A percentile compares a stretch with the other conserved stretches of the same genome.
phyloP scores from a whole-genome alignment of 1,284 basidiomycete genomes.

The Kalmanozyma brasiliensis region DNA sequence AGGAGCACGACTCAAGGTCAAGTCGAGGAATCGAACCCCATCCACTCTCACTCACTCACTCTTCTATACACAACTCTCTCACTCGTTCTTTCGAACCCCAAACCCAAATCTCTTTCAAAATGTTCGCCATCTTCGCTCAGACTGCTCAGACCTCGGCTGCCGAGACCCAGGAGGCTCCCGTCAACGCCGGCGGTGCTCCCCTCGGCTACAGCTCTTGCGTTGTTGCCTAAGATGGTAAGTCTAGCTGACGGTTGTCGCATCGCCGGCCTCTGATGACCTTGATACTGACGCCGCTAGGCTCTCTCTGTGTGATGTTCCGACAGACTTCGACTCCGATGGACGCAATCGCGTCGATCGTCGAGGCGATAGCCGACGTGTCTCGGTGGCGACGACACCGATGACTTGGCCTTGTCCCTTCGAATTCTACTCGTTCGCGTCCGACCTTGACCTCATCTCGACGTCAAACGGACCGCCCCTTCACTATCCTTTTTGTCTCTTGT shows the following conservation, averaged over 20 bases:
- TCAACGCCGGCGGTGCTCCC: constrained; percentile 11
- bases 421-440: neutral
- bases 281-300: neutral
- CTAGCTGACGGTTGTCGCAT: too few species aligned
- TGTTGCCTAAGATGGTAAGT: constrained; percentile 15
- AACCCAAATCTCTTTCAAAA: constrained; percentile 12
- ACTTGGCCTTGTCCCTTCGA: neutral
- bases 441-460: neutral
- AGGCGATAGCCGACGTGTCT: constrained; percentile 20
- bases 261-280: too few species aligned
- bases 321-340: constrained; percentile 8
- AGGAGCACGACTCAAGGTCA: constrained; percentile 2
- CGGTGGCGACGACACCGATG: constrained; percentile 11
- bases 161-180: constrained; percentile 18
- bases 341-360: constrained; percentile 8
- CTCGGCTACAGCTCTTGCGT: constrained; percentile 30
- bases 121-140: constrained; percentile 42
- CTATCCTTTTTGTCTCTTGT: neutral
- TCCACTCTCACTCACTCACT: constrained; percentile 18
- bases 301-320: neutral
- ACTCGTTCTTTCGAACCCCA: constrained; percentile 20
- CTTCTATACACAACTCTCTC: constrained; percentile 3
- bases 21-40: constrained; percentile 1
- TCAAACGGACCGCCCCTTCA: too few species aligned
- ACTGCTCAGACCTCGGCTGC: constrained; percentile 26